Percentiles rank a stretch among this genome's conserved stretches.
phyloP scores from a whole-genome alignment of 495 filamentous ascomycete species.

The Cetradonia linearis region DNA sequence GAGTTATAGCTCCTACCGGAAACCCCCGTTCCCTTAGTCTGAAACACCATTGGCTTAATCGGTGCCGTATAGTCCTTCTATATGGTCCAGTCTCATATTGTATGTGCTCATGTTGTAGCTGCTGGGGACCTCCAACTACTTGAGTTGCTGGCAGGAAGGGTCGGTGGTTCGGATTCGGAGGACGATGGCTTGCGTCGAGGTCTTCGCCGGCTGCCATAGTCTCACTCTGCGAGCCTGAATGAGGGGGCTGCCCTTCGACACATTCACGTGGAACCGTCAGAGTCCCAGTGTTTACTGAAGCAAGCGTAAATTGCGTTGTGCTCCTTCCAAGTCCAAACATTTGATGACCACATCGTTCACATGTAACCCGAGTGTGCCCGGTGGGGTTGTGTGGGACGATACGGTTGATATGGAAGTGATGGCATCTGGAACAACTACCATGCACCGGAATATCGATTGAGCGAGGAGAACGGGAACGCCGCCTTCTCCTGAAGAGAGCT shows the following conservation, averaged over 20 bases:
- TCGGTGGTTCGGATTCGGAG: not conserved
- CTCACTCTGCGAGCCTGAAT: constrained; percentile 1
- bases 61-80: not conserved
- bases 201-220: not conserved
- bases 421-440: constrained; percentile 16
- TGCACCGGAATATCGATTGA: constrained; percentile 8
- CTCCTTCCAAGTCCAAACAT: constrained; percentile 16
- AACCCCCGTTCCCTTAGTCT: not conserved
- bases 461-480: not conserved
- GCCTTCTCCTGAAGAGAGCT: not conserved
- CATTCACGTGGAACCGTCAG: not conserved
- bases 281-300: constrained; percentile 9
- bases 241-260: not conserved
- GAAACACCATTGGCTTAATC: not conserved
- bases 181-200: not conserved
- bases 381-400: not conserved
- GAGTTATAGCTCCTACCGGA: not conserved
- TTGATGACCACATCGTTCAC: constrained; percentile 9
- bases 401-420: constrained; percentile 15
- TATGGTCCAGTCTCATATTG: not conserved
- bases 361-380: constrained; percentile 5
- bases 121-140: not conserved
- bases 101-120: not conserved
- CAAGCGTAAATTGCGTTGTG: constrained; percentile 16
- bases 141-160: not conserved